Base-by-base conservation (phyloP, 2,329 filamentous ascomycete genomes). In the Tolypocladium sp. region DNA sequence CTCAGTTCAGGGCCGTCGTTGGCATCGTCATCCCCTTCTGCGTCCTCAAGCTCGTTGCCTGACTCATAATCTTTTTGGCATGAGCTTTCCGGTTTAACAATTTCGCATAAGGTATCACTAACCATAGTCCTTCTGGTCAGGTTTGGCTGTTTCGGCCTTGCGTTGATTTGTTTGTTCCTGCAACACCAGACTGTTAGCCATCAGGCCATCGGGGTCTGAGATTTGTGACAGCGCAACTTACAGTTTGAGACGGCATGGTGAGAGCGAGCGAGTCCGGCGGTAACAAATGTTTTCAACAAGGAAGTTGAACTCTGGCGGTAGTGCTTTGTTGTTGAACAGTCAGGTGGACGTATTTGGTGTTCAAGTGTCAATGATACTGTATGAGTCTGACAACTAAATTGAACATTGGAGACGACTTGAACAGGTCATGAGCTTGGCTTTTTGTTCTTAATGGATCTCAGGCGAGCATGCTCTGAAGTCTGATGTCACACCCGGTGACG, bases 1-100 rank as follows among this genome's bases (percentile, higher is more conserved):
- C 60, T 61, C 17, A 56, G 20, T 9, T 57, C 60, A 2, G 62
- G 57, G 35, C 55, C 46, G 63, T 63, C 44, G 46, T n/a, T n/a
- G n/a, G n/a, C n/a, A n/a, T n/a, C 46, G 30, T 42, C 53, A 27
- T 51, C 58, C 2, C 57, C 60, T 56, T 63, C 42, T 53, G 58
- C 46, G 60, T 66, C 60, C 35, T 62, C 52, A 25, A 58, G 22
- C 12, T 58, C 59, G 58, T 4, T 42, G 33, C 22, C 56, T 55
- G 53, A 59, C 12, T 61, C 57, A 12, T 56, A 59, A 8, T 60
- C 58, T 60, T 22, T 2, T 7, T 54, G 20, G 3, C 20, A 20
- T 44, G 3, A 44, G 41, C 20, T 12, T 8, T 25, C 2, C 8
- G 20, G n/a, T 20, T 7, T 7, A 9, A 12, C n/a, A 1, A 3